Percentiles rank a stretch among this genome's conserved stretches.
These are phyloP conservation scores for Rosa persica DNA, from an alignment of 306 rosid genomes.

Conservation along the genomic window DNA sequence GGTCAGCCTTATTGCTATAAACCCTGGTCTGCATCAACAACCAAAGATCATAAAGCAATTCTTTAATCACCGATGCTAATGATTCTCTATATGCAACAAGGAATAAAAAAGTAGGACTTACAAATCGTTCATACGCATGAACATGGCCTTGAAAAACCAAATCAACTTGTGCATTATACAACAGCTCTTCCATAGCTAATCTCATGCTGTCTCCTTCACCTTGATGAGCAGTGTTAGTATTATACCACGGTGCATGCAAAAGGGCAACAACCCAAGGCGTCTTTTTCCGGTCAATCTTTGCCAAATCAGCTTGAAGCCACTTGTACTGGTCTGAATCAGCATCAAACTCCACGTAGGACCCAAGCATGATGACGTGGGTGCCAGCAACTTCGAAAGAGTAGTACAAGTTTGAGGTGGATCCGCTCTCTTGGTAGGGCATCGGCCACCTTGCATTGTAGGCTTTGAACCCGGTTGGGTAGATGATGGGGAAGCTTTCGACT, in stretches of 20 bases:
- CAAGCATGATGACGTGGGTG: slow-evolving; percentile 62
- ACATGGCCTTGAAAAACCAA: slow-evolving; percentile 72
- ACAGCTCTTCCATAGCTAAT: slow-evolving; percentile 51
- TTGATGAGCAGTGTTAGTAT: slow-evolving; percentile 64
- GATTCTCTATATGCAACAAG: not conserved
- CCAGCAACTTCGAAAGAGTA: slow-evolving; percentile 58
- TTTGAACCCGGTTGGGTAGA: slow-evolving; percentile 37
- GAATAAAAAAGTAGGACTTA: slow-evolving; percentile 23
- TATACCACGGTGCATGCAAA: slow-evolving; percentile 84
- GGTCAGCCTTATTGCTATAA: slow-evolving; percentile 46
- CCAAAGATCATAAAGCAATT: not conserved
- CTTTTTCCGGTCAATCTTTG: slow-evolving; percentile 40
- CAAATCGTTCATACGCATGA: slow-evolving; percentile 84
- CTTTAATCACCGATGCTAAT: not conserved
- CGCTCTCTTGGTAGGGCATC: slow-evolving; percentile 62
- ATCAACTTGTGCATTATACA: slow-evolving; percentile 58
- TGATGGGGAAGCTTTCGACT: slow-evolving; percentile 47
- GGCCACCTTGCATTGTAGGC: slow-evolving; percentile 70
- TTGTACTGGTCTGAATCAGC: slow-evolving; percentile 44
- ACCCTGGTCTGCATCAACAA: slow-evolving; percentile 48
- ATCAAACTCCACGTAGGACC: slow-evolving; percentile 56
- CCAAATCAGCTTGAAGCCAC: slow-evolving; percentile 57
- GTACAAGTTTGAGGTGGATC: slow-evolving; percentile 61
- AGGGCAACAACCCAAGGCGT: slow-evolving; percentile 66
- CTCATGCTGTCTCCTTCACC: slow-evolving; percentile 94